Conservation (phyloP, 116 monocot genomes). For the Cymodocea nodosa region DNA sequence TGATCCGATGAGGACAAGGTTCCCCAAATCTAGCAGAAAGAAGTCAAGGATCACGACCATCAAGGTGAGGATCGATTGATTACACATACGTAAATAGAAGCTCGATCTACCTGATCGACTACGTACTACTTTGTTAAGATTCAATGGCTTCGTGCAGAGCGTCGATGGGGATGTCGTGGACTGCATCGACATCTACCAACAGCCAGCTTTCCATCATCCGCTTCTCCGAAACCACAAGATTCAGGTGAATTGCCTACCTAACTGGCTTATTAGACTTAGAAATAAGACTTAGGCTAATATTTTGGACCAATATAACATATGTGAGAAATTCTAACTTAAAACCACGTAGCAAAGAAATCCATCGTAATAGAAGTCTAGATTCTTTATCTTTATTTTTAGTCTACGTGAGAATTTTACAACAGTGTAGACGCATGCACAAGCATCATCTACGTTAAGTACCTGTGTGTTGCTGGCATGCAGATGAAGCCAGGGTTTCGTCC, state of each 20-base stretch:
- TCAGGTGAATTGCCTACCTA: not conserved
- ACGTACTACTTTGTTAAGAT: not conserved
- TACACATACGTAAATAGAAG: not conserved
- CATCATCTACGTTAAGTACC: not conserved
- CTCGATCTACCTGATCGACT: not conserved
- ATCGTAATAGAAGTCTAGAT: no score
- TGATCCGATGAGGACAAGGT: not conserved
- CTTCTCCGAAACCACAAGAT: conserved; percentile 10
- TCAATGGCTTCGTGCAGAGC: not conserved
- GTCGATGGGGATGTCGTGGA: conserved; percentile 9
- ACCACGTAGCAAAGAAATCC: no score
- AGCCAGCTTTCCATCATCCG: conserved; percentile 13
- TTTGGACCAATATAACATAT: no score
- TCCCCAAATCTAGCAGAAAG: not conserved
- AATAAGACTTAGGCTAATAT: not conserved
- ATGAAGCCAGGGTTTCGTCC: conserved; percentile 1
- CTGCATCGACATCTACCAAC: conserved; percentile 9
- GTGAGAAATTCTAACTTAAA: no score
- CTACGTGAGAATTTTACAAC: not conserved
- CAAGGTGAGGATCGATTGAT: not conserved
- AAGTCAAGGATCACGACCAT: not conserved
- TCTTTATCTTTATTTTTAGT: no score
- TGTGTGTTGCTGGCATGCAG: not conserved
- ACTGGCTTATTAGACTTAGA: not conserved
- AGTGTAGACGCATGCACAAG: not conserved